Conservation (phyloP, 768 basidiomycete species). For the Collybiopsis luxurians region DNA sequence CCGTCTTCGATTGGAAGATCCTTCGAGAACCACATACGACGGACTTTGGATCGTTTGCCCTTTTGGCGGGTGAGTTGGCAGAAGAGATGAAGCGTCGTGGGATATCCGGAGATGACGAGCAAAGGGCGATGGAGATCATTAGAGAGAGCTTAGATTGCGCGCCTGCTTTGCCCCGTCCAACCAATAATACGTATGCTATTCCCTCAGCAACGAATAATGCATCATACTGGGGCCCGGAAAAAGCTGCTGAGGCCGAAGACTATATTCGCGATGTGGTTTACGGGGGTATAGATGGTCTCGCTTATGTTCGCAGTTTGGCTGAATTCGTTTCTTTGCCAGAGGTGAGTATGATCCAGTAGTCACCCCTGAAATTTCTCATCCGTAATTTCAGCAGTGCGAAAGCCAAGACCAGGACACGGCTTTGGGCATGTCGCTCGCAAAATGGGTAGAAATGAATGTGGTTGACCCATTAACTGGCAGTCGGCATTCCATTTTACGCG, state of each 20-base stretch:
- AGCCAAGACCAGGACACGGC: slow-evolving; percentile 29
- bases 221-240: slow-evolving; percentile 48
- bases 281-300: slow-evolving; percentile 73
- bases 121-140: slow-evolving; percentile 28
- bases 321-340: slow-evolving; percentile 53
- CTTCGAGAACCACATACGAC: slow-evolving; percentile 51
- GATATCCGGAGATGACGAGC: slow-evolving; percentile 29
- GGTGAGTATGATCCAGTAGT: slow-evolving; percentile 15
- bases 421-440: slow-evolving; percentile 35
- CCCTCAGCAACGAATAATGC: slow-evolving; percentile 1
- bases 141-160: slow-evolving; percentile 36
- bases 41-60: slow-evolving; percentile 64
- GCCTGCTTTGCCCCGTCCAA: slow-evolving; percentile 8
- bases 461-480: slow-evolving; percentile 47
- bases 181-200: slow-evolving; percentile 15
- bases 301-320: slow-evolving; percentile 74
- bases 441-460: slow-evolving; percentile 42
- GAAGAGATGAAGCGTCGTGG: slow-evolving; percentile 40
- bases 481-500: slow-evolving; percentile 42
- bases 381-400: neutral
- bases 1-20: slow-evolving; percentile 37
- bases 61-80: slow-evolving; percentile 45
- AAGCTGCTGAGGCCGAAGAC: slow-evolving; percentile 56
- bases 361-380: slow-evolving; percentile 8
- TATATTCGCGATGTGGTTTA: slow-evolving; percentile 75